phyloP scores from a whole-genome alignment of 257 asterid species.

The Forsythia suspensa region DNA sequence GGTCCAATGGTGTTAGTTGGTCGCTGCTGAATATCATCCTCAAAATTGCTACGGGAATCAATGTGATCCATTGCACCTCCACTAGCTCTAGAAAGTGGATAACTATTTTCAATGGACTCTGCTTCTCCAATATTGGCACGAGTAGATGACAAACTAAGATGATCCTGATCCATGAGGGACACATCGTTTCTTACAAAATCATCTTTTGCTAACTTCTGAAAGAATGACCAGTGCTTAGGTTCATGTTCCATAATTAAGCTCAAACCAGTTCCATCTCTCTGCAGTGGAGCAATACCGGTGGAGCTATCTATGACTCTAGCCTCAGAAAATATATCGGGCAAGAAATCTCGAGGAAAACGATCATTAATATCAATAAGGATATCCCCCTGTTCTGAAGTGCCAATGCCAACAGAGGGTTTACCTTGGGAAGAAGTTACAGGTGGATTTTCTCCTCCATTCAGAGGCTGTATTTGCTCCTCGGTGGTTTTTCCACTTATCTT shows the following conservation, averaged over 20 bases:
- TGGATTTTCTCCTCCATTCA: slow-evolving; percentile 38
- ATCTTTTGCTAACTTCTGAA: slow-evolving; percentile 72
- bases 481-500: slow-evolving; percentile 33
- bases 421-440: slow-evolving; percentile 39
- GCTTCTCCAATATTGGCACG: slow-evolving; percentile 50
- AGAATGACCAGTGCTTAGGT: slow-evolving; percentile 79
- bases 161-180: slow-evolving; percentile 97
- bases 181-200: slow-evolving; percentile 59
- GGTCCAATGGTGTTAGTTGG: slow-evolving; percentile 36
- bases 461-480: slow-evolving; percentile 34
- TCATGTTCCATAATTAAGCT: slow-evolving; percentile 75
- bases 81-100: slow-evolving; percentile 40
- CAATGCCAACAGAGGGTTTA: slow-evolving; percentile 34
- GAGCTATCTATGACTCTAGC: slow-evolving; percentile 46
- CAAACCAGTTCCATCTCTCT: slow-evolving; percentile 62
- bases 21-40: slow-evolving; percentile 44
- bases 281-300: slow-evolving; percentile 39
- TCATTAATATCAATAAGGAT: slow-evolving; percentile 80
- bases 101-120: slow-evolving; percentile 45
- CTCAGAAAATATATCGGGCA: slow-evolving; percentile 77
- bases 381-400: slow-evolving; percentile 55
- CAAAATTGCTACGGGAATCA: slow-evolving; percentile 40
- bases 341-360: slow-evolving; percentile 78
- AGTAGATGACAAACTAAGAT: slow-evolving; percentile 50
- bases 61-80: slow-evolving; percentile 36